Evolutionary conservation across 331 rosid species (phyloP).

Genomic region (Saraca asoca): DNA sequence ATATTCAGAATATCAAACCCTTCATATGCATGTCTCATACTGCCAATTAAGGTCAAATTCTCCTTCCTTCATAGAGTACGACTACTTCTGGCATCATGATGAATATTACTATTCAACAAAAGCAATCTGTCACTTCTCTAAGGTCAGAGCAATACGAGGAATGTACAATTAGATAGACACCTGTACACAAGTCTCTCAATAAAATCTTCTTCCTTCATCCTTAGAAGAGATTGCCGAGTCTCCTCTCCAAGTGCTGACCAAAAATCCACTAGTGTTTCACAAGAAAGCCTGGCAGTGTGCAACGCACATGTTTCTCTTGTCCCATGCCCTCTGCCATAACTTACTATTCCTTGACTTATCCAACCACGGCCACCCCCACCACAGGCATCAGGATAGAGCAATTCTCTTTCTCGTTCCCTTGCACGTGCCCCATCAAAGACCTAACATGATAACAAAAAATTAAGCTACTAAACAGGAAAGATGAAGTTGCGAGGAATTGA

Average conservation of each 20-base stretch:
- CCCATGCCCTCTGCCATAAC: conserved; percentile 96
- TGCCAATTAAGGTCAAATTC: neutral
- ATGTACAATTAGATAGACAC: conserved; percentile 54
- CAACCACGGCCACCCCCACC: conserved; percentile 99
- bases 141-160: conserved; percentile 32
- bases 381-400: conserved; percentile 99
- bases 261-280: conserved; percentile 93
- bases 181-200: conserved; percentile 98
- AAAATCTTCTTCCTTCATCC: conserved; percentile 99
- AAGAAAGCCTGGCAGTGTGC: conserved; percentile 97
- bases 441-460: conserved; percentile 46
- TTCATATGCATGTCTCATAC: conserved; percentile 26
- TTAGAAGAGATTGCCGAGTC: conserved; percentile 88
- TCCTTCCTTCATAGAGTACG: conserved; percentile 26
- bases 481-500: neutral
- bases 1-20: conserved; percentile 33
- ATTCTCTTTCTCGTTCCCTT: conserved; percentile 95
- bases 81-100: conserved; percentile 32
- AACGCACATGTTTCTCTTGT: conserved; percentile 95
- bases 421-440: conserved; percentile 94
- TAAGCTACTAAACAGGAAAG: conserved; percentile 37
- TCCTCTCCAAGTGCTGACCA: conserved; percentile 99
- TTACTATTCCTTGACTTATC: conserved; percentile 93
- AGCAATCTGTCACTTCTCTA: conserved; percentile 36
- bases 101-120: conserved; percentile 15